Evolutionary conservation across 2,329 filamentous ascomycete species (phyloP).

Genomic region (Metarhizium brunneum): DNA sequence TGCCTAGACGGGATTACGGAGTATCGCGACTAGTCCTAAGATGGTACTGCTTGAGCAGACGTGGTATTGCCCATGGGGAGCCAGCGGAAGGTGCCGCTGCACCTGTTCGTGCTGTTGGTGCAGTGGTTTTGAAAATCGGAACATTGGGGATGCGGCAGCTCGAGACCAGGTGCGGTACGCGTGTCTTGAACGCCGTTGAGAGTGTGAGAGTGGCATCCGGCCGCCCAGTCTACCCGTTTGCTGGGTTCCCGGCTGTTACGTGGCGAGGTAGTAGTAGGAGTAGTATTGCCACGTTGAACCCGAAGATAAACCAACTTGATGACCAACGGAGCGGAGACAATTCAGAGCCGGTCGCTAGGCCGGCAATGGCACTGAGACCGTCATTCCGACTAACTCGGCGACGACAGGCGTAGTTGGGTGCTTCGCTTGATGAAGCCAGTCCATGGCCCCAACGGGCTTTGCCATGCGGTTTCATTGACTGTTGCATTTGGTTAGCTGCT

Average conservation of each 20-base stretch:
- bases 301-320: no score
- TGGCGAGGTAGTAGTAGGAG: neutral
- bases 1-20: neutral
- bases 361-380: no score
- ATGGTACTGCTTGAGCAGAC: neutral
- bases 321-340: no score
- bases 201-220: neutral
- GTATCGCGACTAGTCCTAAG: neutral
- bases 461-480: neutral
- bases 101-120: neutral
- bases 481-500: no score
- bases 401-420: no score
- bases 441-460: neutral
- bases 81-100: neutral
- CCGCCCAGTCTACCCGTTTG: neutral
- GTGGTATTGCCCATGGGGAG: neutral
- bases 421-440: neutral
- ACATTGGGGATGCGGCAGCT: neutral
- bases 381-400: no score
- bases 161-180: conserved; percentile 3
- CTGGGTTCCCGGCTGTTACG: neutral
- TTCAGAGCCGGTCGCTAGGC: no score
- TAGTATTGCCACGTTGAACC: neutral
- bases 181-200: neutral
- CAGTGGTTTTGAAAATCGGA: neutral